phyloP scores from a whole-genome alignment of 202 grass and related monocot species.

The Zoysia matrella region DNA sequence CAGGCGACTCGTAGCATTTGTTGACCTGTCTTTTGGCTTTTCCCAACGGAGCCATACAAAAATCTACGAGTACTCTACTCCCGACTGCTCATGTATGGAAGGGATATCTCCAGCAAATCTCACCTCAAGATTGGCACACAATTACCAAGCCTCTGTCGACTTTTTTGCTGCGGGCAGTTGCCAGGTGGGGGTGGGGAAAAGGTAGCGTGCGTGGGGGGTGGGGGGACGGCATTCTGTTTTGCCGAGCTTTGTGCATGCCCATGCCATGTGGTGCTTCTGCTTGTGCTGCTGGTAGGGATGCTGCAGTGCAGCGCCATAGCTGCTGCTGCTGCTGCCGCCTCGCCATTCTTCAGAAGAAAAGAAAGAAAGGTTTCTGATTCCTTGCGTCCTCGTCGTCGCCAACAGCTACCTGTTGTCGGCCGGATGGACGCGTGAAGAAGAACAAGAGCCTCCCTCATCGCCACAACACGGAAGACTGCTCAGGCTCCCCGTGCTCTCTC shows the following conservation, averaged over 20 bases:
- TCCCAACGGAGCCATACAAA: conserved; percentile 3
- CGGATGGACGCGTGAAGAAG: neutral
- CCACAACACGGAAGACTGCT: neutral
- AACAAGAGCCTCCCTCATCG: neutral
- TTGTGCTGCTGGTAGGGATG: neutral
- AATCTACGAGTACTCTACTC: neutral
- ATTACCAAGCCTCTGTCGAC: conserved; percentile 27
- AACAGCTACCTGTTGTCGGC: neutral
- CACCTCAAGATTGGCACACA: neutral
- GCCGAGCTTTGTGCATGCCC: conserved; percentile 34
- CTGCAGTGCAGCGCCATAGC: neutral
- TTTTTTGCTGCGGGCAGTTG: neutral
- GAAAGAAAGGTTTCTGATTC: conserved; percentile 39
- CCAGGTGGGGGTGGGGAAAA: conserved; percentile 31
- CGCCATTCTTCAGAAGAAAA: neutral
- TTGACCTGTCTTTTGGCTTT: neutral
- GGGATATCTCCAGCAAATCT: neutral
- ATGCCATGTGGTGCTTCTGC: conserved; percentile 37
- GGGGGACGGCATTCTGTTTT: conserved; percentile 21
- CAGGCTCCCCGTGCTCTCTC: neutral
- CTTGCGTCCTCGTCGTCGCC: neutral
- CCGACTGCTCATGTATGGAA: neutral
- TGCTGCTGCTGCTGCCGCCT: too few relatives aligned
- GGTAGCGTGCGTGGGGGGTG: neutral
- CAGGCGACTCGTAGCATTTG: neutral